Evolutionary conservation across 1,284 basidiomycete genomes (phyloP).

Genomic region (Sporisorium exsertum): DNA sequence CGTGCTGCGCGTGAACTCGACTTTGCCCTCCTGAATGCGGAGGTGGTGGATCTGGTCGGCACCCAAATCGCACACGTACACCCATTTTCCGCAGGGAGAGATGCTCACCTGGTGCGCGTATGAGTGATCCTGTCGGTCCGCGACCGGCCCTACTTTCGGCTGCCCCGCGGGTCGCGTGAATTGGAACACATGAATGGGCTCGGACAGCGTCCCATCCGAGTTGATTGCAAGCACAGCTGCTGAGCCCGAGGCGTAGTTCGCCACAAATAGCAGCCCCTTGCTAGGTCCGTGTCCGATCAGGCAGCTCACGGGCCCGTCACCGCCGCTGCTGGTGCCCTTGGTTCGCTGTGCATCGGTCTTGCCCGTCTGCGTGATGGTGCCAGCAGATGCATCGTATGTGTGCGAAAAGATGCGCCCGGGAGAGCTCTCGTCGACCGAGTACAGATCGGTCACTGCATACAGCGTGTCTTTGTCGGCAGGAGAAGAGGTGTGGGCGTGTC

Average conservation of each 20-base stretch:
- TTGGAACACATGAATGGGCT: conserved; percentile 32
- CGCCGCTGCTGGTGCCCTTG: conserved; percentile 27
- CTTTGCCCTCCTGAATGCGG: conserved; percentile 8
- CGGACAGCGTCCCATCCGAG: conserved; percentile 17
- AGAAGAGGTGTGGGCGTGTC: background rate
- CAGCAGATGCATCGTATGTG: conserved; percentile 10
- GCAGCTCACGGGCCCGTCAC: conserved; percentile 34
- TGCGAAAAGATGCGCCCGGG: conserved; percentile 40
- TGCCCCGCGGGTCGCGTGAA: conserved; percentile 22
- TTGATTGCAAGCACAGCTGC: conserved; percentile 31
- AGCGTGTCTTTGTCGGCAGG: background rate
- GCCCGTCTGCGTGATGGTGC: conserved; percentile 17
- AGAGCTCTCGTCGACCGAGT: conserved; percentile 27
- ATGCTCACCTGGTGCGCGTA: conserved; percentile 60
- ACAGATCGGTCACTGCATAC: conserved; percentile 17
- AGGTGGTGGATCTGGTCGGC: conserved; percentile 58
- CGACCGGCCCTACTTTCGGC: conserved; percentile 48
- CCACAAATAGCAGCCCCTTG: conserved; percentile 29
- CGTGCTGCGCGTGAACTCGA: conserved; percentile 24
- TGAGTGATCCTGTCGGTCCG: conserved; percentile 50
- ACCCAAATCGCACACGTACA: conserved; percentile 59
- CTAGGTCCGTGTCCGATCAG: conserved; percentile 32
- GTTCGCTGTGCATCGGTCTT: background rate
- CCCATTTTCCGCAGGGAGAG: conserved; percentile 41
- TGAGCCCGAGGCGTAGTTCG: conserved; percentile 50